These are phyloP conservation scores for Ambrosia hybrid DNA, from an alignment of 140 eudicot genomes.

Conservation along the genomic window DNA sequence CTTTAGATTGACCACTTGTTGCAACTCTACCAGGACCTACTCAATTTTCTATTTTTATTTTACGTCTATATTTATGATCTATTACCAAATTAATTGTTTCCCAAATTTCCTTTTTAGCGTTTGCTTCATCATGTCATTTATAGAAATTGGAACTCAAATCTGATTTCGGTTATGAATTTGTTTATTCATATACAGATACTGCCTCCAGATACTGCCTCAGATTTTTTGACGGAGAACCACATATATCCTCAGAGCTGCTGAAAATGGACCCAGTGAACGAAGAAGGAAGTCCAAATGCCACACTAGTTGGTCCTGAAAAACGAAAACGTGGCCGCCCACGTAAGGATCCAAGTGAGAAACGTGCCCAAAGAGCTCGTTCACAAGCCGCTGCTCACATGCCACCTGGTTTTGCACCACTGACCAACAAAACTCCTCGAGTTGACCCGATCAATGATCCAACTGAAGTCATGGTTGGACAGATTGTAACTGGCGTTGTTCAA, in stretches of 20 bases:
- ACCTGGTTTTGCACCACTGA: constrained; percentile 42
- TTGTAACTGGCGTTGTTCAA: constrained; percentile 76
- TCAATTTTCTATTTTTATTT: constrained; percentile 5
- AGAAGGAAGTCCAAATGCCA: constrained; percentile 40
- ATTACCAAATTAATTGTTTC: constrained; percentile 4
- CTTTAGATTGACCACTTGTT: background rate
- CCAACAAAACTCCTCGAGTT: constrained; percentile 35
- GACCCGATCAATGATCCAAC: constrained; percentile 39
- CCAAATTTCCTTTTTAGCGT: background rate
- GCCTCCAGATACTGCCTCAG: constrained; percentile 21
- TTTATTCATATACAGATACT: constrained; percentile 16
- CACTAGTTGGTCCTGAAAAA: constrained; percentile 43
- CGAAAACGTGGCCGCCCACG: constrained; percentile 93
- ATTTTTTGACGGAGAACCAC: background rate
- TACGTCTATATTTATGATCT: background rate
- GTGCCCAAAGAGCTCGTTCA: constrained; percentile 28
- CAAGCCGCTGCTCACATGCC: constrained; percentile 46
- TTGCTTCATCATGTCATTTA: background rate
- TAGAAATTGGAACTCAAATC: background rate
- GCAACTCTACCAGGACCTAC: background rate
- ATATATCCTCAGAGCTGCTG: constrained; percentile 10
- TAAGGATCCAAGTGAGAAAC: constrained; percentile 55
- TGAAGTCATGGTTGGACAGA: constrained; percentile 66
- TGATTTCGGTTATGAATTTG: constrained; percentile 9
- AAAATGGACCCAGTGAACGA: constrained; percentile 55